phyloP scores from a whole-genome alignment of 345 rosid species.

The Moringa oleifera region DNA sequence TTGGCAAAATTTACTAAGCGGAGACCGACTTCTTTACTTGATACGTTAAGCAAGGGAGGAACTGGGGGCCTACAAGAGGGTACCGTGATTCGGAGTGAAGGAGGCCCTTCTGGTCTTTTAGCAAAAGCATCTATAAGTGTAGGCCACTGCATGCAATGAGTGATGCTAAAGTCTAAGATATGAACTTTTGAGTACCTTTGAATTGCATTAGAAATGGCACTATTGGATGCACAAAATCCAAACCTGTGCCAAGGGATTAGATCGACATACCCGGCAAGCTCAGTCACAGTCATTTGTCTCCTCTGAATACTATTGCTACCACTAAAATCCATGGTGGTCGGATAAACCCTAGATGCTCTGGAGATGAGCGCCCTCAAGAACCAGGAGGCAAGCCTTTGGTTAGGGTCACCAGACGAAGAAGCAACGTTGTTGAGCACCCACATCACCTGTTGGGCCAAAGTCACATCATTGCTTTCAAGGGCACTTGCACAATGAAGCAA shows the following conservation, averaged over 20 bases:
- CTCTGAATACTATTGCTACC: constrained; percentile 30
- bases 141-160: constrained; percentile 79
- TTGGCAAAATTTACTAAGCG: constrained; percentile 56
- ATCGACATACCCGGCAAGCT: constrained; percentile 69
- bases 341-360: constrained; percentile 56
- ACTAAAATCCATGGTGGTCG: constrained; percentile 36
- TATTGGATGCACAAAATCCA: constrained; percentile 62
- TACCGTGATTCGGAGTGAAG: constrained; percentile 53
- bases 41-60: constrained; percentile 54
- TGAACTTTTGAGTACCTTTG: constrained; percentile 48
- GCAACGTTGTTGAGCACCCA: constrained; percentile 84
- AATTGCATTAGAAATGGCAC: constrained; percentile 42
- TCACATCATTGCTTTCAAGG: constrained; percentile 56
- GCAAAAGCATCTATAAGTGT: constrained; percentile 63
- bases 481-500: constrained; percentile 71
- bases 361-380: constrained; percentile 59
- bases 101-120: constrained; percentile 60
- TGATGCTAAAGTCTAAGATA: constrained; percentile 58
- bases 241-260: constrained; percentile 74
- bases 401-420: constrained; percentile 55
- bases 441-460: constrained; percentile 76
- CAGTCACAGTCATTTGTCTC: constrained; percentile 50
- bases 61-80: constrained; percentile 45
- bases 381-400: constrained; percentile 60
- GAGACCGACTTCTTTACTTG: constrained; percentile 46